phyloP scores from a whole-genome alignment of 2,329 filamentous ascomycete genomes.

The Teratosphaeria destructans region DNA sequence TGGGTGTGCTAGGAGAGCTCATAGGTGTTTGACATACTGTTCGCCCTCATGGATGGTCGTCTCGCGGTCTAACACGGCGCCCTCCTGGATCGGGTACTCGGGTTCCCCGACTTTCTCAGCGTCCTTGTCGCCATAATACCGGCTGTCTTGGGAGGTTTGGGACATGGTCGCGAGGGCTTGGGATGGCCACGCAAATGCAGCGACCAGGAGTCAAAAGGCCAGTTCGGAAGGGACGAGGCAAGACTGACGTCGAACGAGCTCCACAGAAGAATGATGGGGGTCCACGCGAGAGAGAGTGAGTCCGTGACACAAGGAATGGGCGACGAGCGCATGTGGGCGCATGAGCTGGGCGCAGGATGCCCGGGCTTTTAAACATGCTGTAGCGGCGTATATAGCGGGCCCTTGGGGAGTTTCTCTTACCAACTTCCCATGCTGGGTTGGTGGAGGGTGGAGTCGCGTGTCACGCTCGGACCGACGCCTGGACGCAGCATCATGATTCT shows the following conservation, averaged over 20 bases:
- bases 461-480: background rate
- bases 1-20: background rate
- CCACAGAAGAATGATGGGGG: background rate
- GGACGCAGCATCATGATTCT: background rate
- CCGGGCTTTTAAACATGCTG: background rate
- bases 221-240: background rate
- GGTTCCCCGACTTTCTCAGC: background rate
- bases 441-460: background rate
- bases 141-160: background rate
- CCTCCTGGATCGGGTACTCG: background rate
- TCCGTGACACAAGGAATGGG: background rate
- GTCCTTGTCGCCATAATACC: background rate
- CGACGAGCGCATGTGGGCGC: background rate
- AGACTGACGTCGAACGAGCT: background rate
- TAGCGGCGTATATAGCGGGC: background rate
- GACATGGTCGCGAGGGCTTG: background rate
- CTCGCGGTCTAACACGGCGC: background rate
- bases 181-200: background rate
- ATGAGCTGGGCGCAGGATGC: background rate
- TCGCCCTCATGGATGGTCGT: conserved; percentile 2
- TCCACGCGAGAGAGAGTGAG: background rate
- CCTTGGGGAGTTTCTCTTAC: background rate
- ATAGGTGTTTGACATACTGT: background rate
- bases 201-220: background rate
- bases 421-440: background rate